Conservation (phyloP, 495 filamentous ascomycete species). For the Penicillium salamii region DNA sequence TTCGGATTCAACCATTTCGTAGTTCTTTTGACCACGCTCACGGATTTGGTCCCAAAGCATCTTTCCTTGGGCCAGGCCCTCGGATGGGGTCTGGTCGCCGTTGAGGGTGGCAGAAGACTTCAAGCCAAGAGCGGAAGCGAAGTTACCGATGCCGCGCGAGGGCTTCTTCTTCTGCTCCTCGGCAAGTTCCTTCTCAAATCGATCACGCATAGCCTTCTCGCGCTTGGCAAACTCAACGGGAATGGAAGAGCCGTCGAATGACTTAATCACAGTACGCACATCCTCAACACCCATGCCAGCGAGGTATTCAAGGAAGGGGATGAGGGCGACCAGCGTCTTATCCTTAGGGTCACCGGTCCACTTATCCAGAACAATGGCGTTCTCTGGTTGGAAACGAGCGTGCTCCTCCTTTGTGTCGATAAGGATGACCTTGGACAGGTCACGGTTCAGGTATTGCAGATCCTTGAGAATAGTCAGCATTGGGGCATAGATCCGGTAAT, state of each 20-base stretch:
- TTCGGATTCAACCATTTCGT: constrained; percentile 81
- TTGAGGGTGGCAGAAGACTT: constrained; percentile 56
- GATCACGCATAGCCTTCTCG: constrained; percentile 77
- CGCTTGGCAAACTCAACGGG: constrained; percentile 83
- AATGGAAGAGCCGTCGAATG: constrained; percentile 82
- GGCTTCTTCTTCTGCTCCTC: constrained; percentile 64
- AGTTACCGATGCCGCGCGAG: constrained; percentile 54
- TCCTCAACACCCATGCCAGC: constrained; percentile 89
- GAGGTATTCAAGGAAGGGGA: constrained; percentile 95
- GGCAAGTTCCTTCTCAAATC: constrained; percentile 74
- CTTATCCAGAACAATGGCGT: constrained; percentile 84
- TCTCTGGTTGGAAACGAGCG: constrained; percentile 82
- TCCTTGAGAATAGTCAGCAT: constrained; percentile 54
- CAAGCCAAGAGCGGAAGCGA: constrained; percentile 71
- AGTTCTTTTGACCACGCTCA: constrained; percentile 85
- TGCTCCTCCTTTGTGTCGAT: constrained; percentile 82
- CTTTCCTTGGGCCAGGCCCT: constrained; percentile 82
- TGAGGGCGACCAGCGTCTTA: constrained; percentile 77
- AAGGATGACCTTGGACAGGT: constrained; percentile 89
- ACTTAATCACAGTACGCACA: constrained; percentile 78
- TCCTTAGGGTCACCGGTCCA: constrained; percentile 85
- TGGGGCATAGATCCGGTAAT: neutral
- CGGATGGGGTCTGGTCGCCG: constrained; percentile 65
- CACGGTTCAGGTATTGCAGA: constrained; percentile 91
- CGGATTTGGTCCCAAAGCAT: constrained; percentile 92